Evolutionary conservation across 148 eudicot genomes (phyloP).

Genomic region (Chenopodium berlandieri): DNA sequence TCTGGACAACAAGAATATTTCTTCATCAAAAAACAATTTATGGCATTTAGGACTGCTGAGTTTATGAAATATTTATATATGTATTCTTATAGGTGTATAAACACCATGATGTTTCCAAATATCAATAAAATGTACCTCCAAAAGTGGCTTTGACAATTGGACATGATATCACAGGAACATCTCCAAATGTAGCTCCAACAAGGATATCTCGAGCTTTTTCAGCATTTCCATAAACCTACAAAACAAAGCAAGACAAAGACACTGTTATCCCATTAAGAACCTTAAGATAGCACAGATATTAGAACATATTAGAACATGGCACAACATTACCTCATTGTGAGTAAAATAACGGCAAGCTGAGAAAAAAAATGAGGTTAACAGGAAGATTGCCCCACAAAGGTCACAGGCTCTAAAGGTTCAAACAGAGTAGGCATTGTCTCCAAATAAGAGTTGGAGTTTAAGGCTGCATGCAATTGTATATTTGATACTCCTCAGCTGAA

Average conservation of each 20-base stretch:
- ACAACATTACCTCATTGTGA: not conserved
- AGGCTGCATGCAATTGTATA: not conserved
- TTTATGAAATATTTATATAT: not conserved
- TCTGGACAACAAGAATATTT: too few relatives aligned
- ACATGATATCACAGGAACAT: conserved; percentile 27
- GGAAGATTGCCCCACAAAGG: not conserved
- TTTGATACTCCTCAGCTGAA: not conserved
- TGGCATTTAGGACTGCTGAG: not conserved
- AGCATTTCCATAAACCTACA: conserved; percentile 61
- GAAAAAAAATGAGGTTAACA: not conserved
- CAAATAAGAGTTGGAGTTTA: not conserved
- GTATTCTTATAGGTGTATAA: not conserved
- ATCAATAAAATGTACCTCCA: conserved; percentile 58
- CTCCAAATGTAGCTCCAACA: conserved; percentile 37
- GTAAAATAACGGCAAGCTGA: too few relatives aligned
- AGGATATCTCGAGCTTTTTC: conserved; percentile 87
- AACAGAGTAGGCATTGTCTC: not conserved
- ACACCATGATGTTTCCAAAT: not conserved
- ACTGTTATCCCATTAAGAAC: not conserved
- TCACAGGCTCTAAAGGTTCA: not conserved
- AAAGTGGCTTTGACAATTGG: conserved; percentile 73
- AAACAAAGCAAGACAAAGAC: not conserved
- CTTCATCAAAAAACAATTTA: too few relatives aligned
- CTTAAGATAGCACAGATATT: not conserved
- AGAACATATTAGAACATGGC: not conserved